phyloP scores from a whole-genome alignment of 148 eudicot genomes.

The Persicaria maculosa region DNA sequence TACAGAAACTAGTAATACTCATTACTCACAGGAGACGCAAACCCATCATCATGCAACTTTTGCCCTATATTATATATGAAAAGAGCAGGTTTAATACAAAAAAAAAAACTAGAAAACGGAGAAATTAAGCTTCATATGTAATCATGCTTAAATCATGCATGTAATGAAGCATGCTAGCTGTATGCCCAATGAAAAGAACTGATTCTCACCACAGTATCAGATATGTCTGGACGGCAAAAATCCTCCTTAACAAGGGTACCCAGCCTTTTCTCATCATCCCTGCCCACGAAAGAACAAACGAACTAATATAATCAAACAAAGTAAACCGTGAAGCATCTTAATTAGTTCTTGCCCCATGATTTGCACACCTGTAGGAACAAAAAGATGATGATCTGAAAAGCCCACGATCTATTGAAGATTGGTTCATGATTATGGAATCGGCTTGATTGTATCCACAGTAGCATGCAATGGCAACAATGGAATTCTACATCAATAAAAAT shows the following conservation, averaged over 20 bases:
- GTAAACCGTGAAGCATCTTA: background rate
- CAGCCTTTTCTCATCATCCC: slow-evolving; percentile 94
- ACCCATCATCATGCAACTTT: slow-evolving; percentile 92
- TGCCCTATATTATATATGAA: slow-evolving; percentile 75
- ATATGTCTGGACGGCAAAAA: slow-evolving; percentile 83
- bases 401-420: slow-evolving; percentile 89
- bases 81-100: slow-evolving; percentile 8
- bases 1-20: background rate
- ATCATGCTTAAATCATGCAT: no score
- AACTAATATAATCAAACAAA: background rate
- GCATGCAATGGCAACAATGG: slow-evolving; percentile 85
- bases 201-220: slow-evolving; percentile 87
- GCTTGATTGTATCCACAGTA: slow-evolving; percentile 95
- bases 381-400: slow-evolving; percentile 81
- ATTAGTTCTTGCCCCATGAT: background rate
- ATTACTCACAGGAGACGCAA: slow-evolving; percentile 84
- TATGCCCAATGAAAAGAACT: no score
- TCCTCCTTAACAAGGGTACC: slow-evolving; percentile 91
- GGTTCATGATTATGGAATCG: slow-evolving; percentile 94
- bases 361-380: slow-evolving; percentile 65
- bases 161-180: no score
- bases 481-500: slow-evolving; percentile 41
- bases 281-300: slow-evolving; percentile 14
- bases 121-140: background rate
- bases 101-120: background rate